Base-by-base conservation (phyloP, 2,329 filamentous ascomycete species). In the Colletotrichum destructivum region DNA sequence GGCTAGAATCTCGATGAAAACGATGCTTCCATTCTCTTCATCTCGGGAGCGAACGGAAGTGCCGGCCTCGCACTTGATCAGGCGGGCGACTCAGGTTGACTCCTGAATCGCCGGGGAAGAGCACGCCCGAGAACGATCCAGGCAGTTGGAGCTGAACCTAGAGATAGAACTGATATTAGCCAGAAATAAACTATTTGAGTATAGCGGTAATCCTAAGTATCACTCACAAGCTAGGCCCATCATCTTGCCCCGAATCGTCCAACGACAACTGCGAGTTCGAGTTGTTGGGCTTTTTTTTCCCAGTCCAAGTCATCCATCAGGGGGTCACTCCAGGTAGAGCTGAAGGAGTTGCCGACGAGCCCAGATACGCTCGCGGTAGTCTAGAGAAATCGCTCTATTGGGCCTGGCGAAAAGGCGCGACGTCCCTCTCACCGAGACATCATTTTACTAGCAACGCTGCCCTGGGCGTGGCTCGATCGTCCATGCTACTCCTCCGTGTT, bases 301-400 rank as follows among this genome's bases (percentile, higher is more conserved):
- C 26, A 46, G 21, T 63, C 31, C 35, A 52, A 59, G n/a, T 49
- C 49, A 69, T 59, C 51, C 35, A 38, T 35, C 61, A 55, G 49
- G 40, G 31, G 26, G 44, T 69, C 57, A 62, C 61, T 23, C 52
- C 59, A 35, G 46, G 38, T 56, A 54, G 52, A 59, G 38, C 54
- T 42, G 60, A 42, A 64, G 59, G 46, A 9, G 47, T 21, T 40
- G 35, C 21, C 69, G 52, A 40, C 69, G 40, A 62, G 65, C 69
- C 31, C 57, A 8, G 13, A 35, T 8, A 55, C 38, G 65, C 40
- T 51, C 42, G 69, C 23, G 46, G 60, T 18, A 52, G 40, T 63
- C 47, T 69, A 23, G 52, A 64, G 69, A 16, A 72, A 72, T 72
- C 69, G 69, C 69, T 72, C 69, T 72, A 72, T 72, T 72, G 69